These are phyloP conservation scores for Salvia miltiorrhiza DNA, from an alignment of 257 asterid genomes.

Conservation along the genomic window DNA sequence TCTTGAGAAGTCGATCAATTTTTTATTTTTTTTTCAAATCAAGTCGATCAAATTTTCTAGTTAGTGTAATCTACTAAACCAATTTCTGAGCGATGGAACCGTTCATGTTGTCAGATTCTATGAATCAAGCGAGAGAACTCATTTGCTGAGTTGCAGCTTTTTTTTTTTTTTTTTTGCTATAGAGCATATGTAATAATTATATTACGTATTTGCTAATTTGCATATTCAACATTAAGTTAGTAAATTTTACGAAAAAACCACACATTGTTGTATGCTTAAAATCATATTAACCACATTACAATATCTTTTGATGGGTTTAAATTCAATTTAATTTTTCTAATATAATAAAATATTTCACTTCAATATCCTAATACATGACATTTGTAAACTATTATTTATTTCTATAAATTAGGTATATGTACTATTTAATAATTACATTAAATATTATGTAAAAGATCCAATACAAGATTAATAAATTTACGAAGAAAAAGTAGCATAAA, in stretches of 20 bases:
- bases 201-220: neutral
- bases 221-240: neutral
- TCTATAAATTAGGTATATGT: neutral
- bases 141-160: neutral
- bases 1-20: neutral
- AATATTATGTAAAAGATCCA: neutral
- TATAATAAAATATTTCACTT: neutral
- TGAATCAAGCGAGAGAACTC: neutral
- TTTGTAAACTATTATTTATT: neutral
- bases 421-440: neutral
- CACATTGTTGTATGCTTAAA: neutral
- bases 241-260: neutral
- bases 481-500: neutral
- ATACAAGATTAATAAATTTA: neutral
- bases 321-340: neutral
- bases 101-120: neutral
- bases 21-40: too few relatives aligned
- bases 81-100: neutral
- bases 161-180: neutral
- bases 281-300: neutral
- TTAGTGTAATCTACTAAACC: neutral
- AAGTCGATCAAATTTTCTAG: slow-evolving; percentile 1
- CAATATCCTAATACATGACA: neutral
- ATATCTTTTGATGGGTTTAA: neutral
- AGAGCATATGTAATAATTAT: neutral